phyloP scores from a whole-genome alignment of 192 early-diverging fungal species.

The Backusella parvicylindrica region DNA sequence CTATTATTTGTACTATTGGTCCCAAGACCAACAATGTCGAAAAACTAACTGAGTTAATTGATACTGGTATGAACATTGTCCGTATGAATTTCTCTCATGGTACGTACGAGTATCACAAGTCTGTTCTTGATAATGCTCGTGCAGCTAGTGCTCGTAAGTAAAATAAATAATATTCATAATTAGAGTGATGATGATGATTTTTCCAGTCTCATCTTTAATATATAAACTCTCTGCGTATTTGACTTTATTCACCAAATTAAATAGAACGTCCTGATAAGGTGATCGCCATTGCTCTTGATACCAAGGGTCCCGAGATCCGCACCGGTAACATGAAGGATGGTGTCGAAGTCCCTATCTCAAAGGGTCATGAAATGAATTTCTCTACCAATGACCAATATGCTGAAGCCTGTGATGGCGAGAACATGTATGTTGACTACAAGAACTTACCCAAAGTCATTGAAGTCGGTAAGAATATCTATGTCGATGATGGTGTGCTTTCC shows the following conservation, averaged over 20 bases:
- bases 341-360: conserved; percentile 56
- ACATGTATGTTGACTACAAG: conserved; percentile 73
- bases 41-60: conserved; percentile 63
- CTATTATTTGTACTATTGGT: conserved; percentile 81
- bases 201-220: too few relatives aligned
- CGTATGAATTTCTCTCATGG: conserved; percentile 79
- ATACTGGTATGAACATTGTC: conserved; percentile 80
- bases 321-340: conserved; percentile 66
- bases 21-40: conserved; percentile 76
- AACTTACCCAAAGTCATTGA: conserved; percentile 68
- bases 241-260: conserved; percentile 9
- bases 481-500: conserved; percentile 93
- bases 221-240: too few relatives aligned
- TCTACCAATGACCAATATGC: conserved; percentile 60
- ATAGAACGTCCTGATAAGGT: conserved; percentile 36
- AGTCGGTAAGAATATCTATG: conserved; percentile 67
- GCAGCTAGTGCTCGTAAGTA: conserved; percentile 31
- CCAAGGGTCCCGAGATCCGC: conserved; percentile 79
- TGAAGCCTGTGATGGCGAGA: conserved; percentile 46
- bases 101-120: conserved; percentile 67
- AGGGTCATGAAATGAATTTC: conserved; percentile 68
- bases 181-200: too few relatives aligned
- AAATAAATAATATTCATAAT: conserved; percentile 1
- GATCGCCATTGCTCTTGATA: conserved; percentile 76
- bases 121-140: conserved; percentile 70